Conservation (phyloP, 192 early-diverging fungal genomes). For the Umbelopsis vinacea region DNA sequence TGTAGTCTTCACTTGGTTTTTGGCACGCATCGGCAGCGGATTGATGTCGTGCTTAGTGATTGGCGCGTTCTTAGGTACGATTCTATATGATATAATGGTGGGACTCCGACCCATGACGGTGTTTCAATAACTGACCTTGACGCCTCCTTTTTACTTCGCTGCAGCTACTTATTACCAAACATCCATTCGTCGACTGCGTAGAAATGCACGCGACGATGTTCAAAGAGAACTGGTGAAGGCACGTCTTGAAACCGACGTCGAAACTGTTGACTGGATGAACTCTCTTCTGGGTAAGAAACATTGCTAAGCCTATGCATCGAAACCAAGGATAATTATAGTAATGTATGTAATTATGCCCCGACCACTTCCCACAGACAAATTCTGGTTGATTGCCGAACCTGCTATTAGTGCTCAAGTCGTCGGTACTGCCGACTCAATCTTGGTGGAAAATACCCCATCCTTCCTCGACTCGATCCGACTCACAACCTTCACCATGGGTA, state of each 20-base stretch:
- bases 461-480: conserved; percentile 81
- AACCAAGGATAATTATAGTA: not conserved
- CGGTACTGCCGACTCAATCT: conserved; percentile 69
- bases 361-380: conserved; percentile 69
- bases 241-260: conserved; percentile 52
- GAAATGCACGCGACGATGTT: conserved; percentile 71
- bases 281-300: conserved; percentile 31
- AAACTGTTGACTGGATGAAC: conserved; percentile 91
- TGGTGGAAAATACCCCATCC: conserved; percentile 75
- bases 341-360: not conserved
- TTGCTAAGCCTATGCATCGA: not conserved
- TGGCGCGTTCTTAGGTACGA: conserved; percentile 45
- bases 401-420: conserved; percentile 77
- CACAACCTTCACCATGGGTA: conserved; percentile 78
- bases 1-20: conserved; percentile 39
- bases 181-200: conserved; percentile 70
- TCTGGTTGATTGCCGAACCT: conserved; percentile 93
- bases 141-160: conserved; percentile 1
- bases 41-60: conserved; percentile 43
- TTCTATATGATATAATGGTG: not conserved
- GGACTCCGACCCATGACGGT: not conserved
- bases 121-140: conserved; percentile 11
- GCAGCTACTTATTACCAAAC: conserved; percentile 74
- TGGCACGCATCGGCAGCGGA: conserved; percentile 40
- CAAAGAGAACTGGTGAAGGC: conserved; percentile 62